phyloP scores from a whole-genome alignment of 305 asterid genomes.

The Ilex paraguariensis region DNA sequence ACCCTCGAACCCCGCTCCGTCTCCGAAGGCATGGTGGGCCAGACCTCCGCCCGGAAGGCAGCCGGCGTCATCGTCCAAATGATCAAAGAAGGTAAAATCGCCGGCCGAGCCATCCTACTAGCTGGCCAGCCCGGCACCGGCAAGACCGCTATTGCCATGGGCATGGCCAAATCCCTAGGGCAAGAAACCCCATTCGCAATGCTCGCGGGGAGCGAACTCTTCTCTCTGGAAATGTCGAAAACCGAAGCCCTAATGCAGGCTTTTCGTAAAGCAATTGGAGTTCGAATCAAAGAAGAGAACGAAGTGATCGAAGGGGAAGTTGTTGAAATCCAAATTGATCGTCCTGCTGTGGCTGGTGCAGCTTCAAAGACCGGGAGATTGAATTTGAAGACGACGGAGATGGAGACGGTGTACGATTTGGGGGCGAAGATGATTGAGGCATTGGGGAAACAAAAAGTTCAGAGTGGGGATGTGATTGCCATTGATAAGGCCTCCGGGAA shows the following conservation, averaged over 20 bases:
- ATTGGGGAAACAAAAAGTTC: slow-evolving; percentile 84
- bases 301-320: slow-evolving; percentile 2
- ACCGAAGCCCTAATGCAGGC: slow-evolving; percentile 55
- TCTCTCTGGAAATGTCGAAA: slow-evolving; percentile 85
- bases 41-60: slow-evolving; percentile 66
- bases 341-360: slow-evolving; percentile 23
- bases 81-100: slow-evolving; percentile 85
- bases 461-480: slow-evolving; percentile 89
- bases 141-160: slow-evolving; percentile 92
- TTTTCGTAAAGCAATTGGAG: not conserved
- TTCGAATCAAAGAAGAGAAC: not conserved
- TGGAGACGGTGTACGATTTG: slow-evolving; percentile 84
- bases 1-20: slow-evolving; percentile 68
- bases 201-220: slow-evolving; percentile 88
- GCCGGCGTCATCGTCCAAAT: slow-evolving; percentile 89
- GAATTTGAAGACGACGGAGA: slow-evolving; percentile 80
- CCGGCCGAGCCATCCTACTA: slow-evolving; percentile 78
- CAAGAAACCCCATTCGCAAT: slow-evolving; percentile 86
- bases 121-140: slow-evolving; percentile 94
- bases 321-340: not conserved
- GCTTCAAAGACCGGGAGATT: slow-evolving; percentile 82
- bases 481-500: slow-evolving; percentile 92
- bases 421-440: slow-evolving; percentile 77
- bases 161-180: slow-evolving; percentile 87
- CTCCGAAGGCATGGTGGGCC: slow-evolving; percentile 94